Conservation (phyloP, 805 yeast species). For the Saccharomycopsis fodiens region DNA sequence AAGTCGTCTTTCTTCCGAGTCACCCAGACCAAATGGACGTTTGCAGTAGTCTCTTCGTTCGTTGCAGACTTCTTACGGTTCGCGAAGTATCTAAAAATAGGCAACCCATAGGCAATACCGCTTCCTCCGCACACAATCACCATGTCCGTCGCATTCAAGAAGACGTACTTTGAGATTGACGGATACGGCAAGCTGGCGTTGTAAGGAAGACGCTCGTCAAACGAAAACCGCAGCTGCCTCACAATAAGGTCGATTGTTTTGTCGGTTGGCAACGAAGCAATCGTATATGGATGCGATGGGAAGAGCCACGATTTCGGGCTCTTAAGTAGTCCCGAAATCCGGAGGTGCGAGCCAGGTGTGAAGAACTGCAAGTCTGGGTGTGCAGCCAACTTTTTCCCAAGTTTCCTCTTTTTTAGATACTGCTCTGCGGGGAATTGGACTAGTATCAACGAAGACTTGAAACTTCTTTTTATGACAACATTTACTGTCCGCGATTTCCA, state of each 20-base stretch:
- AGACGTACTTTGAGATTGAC: conserved; percentile 7
- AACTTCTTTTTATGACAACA: conserved; percentile 21
- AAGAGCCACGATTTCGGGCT: conserved; percentile 39
- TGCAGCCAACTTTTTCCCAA: neutral
- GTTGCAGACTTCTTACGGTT: neutral
- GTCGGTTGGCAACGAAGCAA: conserved; percentile 40
- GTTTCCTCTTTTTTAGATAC: neutral
- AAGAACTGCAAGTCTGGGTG: conserved; percentile 27
- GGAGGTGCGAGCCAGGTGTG: conserved; percentile 50
- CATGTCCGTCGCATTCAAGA: conserved; percentile 26
- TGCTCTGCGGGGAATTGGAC: conserved; percentile 21
- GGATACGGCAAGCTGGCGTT: conserved; percentile 34
- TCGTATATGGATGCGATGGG: conserved; percentile 65
- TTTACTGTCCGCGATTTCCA: conserved; percentile 18
- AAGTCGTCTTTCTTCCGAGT: conserved; percentile 39
- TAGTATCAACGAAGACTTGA: conserved; percentile 23
- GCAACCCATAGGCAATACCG: conserved; percentile 59
- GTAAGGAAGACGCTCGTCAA: conserved; percentile 26
- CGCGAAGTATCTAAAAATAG: conserved; percentile 24
- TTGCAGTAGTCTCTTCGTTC: conserved; percentile 17
- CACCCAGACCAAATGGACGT: conserved; percentile 47
- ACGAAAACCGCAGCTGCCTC: conserved; percentile 33
- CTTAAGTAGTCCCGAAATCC: conserved; percentile 35
- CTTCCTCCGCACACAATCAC: conserved; percentile 64
- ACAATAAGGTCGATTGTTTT: conserved; percentile 37